A percentile compares a stretch with the other conserved stretches of the same genome.
These are phyloP conservation scores for Colletotrichum musicola DNA, from an alignment of 2,329 filamentous ascomycete genomes.

Conservation along the genomic window DNA sequence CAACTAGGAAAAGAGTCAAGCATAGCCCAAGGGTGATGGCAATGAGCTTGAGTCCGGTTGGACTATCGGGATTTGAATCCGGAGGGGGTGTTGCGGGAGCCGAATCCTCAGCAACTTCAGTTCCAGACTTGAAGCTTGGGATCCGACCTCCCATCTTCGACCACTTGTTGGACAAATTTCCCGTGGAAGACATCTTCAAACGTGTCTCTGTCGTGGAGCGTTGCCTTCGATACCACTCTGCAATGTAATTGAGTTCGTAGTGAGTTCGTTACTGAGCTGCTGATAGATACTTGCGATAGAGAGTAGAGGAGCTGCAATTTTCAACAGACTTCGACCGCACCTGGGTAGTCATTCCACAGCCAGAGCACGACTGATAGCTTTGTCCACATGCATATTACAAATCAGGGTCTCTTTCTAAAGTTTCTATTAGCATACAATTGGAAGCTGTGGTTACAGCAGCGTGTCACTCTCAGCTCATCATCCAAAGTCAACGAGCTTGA, in stretches of 20 bases:
- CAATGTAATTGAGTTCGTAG: background rate
- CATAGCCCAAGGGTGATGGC: slow-evolving; percentile 23
- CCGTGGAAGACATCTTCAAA: background rate
- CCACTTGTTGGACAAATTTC: slow-evolving; percentile 9
- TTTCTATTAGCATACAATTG: background rate
- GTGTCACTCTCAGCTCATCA: slow-evolving; percentile 16
- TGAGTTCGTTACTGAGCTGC: background rate
- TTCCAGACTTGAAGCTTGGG: slow-evolving; percentile 2
- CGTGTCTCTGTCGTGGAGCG: background rate
- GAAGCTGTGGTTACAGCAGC: slow-evolving; percentile 7
- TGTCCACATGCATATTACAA: background rate
- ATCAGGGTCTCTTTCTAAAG: background rate
- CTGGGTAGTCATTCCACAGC: background rate
- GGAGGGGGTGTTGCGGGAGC: background rate
- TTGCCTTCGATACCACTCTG: background rate
- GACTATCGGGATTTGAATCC: background rate
- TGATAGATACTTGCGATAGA: background rate
- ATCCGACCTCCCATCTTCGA: background rate
- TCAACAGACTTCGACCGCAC: background rate
- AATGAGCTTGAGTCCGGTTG: slow-evolving; percentile 16
- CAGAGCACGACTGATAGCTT: too few species aligned
- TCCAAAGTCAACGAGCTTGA: background rate
- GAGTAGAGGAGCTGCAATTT: background rate
- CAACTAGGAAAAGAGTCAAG: slow-evolving; percentile 28
- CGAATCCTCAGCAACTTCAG: background rate